Evolutionary conservation across 139 green algal species (phyloP), one percentile per base, ranked within the genome.

Genomic region (Mychonastes homosphaera): DNA sequence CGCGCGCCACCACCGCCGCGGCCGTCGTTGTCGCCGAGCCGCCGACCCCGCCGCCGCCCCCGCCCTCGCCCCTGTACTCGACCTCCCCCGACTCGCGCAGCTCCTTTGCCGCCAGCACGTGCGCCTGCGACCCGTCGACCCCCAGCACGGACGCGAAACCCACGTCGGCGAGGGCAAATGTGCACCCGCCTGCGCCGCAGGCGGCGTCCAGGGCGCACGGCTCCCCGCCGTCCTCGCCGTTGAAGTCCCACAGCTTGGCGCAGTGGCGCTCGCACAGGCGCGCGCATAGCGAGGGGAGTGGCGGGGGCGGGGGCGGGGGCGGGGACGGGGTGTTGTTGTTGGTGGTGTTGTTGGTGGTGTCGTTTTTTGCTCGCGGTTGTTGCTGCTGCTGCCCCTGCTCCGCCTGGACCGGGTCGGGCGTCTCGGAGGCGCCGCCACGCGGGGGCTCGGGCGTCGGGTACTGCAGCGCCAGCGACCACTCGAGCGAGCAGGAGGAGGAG

Each of bases 151-250:
- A 49, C 21, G 33, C 35, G 36, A 67, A 67, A 29, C 60, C 39
- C 46, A 21, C 48, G 36, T 48, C 7, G 5, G 60, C 60, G n/a
- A 67, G 60, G 12, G 60, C 38, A 49, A 67, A 67, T 35, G 36
- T 52, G 24, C 29, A 38, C 50, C 60, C 60, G 9, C 60, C 60
- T 21, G 50, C 55, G 38, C 47, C 51, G 24, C 60, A 67, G 49
- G 50, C 60, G 24, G 61, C 52, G 60, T 67, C 60, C 50, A 67
- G 60, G 16, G 39, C 60, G n/a, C 32, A 54, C 6, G 60, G 55
- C 18, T 58, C 47, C 19, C 50, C 50, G 3, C 58, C 6, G 23
- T 67, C 59, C 2, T n/a, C n/a, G n/a, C 59, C 49, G 21, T 28
- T 32, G 13, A 50, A 33, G 19, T 67, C 60, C 35, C 38, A 38